Evolutionary conservation across 192 early-diverging fungal genomes (phyloP).

Genomic region (Dissophora ornata): DNA sequence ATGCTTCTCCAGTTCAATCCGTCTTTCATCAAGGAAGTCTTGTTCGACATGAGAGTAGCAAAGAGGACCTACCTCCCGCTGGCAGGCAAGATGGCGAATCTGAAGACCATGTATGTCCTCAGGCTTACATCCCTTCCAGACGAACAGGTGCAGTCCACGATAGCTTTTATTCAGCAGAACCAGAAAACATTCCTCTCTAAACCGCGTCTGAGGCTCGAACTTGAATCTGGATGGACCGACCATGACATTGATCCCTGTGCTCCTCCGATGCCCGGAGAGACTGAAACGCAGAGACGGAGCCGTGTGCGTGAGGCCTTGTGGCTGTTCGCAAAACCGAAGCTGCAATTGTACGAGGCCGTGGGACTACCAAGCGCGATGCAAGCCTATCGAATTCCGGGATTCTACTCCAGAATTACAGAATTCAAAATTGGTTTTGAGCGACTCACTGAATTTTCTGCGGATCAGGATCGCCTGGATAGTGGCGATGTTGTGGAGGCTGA

Average conservation of each 20-base stretch:
- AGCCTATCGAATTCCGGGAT: not conserved
- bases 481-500: too few relatives aligned
- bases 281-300: not conserved
- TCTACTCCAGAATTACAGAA: conserved; percentile 4
- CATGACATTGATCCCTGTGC: not conserved
- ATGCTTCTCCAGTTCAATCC: conserved; percentile 6
- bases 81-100: not conserved
- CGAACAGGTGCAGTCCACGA: not conserved
- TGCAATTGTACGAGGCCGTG: conserved; percentile 6
- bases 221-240: not conserved
- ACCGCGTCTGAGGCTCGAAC: not conserved
- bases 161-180: conserved; percentile 4
- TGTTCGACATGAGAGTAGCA: not conserved
- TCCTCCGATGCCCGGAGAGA: not conserved
- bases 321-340: not conserved
- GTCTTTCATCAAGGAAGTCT: not conserved
- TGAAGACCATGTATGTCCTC: not conserved
- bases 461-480: not conserved
- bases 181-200: conserved; percentile 1
- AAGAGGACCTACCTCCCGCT: not conserved
- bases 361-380: not conserved
- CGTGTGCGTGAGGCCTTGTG: not conserved
- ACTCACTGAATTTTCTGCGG: not conserved
- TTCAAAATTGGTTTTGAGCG: not conserved
- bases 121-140: not conserved